Conservation (phyloP, 2,329 filamentous ascomycete species). For the Sporothrix euskadiensis region DNA sequence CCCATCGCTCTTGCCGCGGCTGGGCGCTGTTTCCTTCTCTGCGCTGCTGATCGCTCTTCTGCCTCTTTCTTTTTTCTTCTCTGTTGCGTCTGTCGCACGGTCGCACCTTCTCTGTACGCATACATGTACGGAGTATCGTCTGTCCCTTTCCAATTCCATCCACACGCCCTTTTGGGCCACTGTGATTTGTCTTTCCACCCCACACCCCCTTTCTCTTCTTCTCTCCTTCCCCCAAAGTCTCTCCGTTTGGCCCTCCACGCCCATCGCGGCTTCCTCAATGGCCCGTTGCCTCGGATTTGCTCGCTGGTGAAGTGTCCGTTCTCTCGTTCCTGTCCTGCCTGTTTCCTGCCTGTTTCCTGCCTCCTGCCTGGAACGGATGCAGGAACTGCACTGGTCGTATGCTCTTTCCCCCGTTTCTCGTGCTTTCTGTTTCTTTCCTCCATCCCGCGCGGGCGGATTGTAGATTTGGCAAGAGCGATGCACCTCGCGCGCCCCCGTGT, state of each 20-base stretch:
- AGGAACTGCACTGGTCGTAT: slow-evolving; percentile 17
- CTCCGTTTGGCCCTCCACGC: not conserved
- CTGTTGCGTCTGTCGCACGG: not conserved
- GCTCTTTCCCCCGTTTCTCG: slow-evolving; percentile 5
- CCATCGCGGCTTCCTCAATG: slow-evolving; percentile 13
- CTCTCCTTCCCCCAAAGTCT: not conserved
- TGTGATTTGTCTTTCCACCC: slow-evolving; percentile 1
- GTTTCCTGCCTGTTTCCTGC: not conserved
- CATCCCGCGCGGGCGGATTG: slow-evolving; percentile 12
- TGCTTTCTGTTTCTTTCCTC: not conserved
- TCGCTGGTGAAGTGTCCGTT: slow-evolving; percentile 2
- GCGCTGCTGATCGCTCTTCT: slow-evolving; percentile 1
- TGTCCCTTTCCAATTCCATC: slow-evolving; percentile 2
- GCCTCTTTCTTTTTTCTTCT: not conserved
- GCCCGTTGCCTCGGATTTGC: slow-evolving; percentile 22
- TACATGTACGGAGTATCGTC: too few species aligned
- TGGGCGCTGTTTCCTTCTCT: not conserved
- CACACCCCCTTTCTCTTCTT: slow-evolving; percentile 8
- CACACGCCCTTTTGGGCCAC: not conserved
- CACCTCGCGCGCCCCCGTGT: slow-evolving; percentile 12
- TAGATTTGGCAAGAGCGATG: slow-evolving; percentile 17
- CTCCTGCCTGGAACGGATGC: slow-evolving; percentile 5
- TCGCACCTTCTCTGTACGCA: slow-evolving; percentile 16
- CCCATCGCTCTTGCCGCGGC: slow-evolving; percentile 3
- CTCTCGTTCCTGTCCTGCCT: slow-evolving; percentile 4